These are phyloP conservation scores for Ogataea paraovalis DNA, from an alignment of 805 yeast genomes.

Conservation along the genomic window DNA sequence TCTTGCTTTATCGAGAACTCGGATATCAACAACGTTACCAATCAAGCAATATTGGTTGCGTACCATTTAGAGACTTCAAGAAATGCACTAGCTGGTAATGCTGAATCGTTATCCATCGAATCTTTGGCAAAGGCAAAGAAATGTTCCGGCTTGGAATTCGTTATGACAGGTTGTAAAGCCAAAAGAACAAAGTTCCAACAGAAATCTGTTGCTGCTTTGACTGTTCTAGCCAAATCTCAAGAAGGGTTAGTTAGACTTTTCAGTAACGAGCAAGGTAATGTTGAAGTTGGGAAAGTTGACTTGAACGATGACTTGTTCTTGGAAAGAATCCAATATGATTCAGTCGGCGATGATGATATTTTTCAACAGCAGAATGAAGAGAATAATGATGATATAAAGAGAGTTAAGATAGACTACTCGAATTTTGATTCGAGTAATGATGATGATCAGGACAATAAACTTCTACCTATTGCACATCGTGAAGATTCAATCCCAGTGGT, in stretches of 20 bases:
- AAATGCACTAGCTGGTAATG: slow-evolving; percentile 53
- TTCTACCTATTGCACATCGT: slow-evolving; percentile 60
- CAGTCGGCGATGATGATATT: slow-evolving; percentile 46
- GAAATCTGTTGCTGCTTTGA: slow-evolving; percentile 64
- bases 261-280: slow-evolving; percentile 9
- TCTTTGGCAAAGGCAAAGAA: slow-evolving; percentile 53
- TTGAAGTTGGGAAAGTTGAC: slow-evolving; percentile 51
- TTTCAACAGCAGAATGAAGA: slow-evolving; percentile 30
- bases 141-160: slow-evolving; percentile 55
- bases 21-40: slow-evolving; percentile 26
- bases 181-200: slow-evolving; percentile 81
- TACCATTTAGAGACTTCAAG: slow-evolving; percentile 69
- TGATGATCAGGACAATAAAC: slow-evolving; percentile 31
- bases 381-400: slow-evolving; percentile 38
- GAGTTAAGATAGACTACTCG: slow-evolving; percentile 39
- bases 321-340: slow-evolving; percentile 70
- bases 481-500: slow-evolving; percentile 60
- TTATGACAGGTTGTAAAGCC: slow-evolving; percentile 85
- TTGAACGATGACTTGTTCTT: slow-evolving; percentile 74
- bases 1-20: slow-evolving; percentile 30
- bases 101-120: slow-evolving; percentile 58
- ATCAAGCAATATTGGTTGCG: slow-evolving; percentile 37
- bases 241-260: slow-evolving; percentile 19
- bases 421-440: slow-evolving; percentile 11
- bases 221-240: slow-evolving; percentile 65